These are phyloP conservation scores for Pulveroboletus ravenelii DNA, from an alignment of 768 basidiomycete genomes.

Conservation along the genomic window DNA sequence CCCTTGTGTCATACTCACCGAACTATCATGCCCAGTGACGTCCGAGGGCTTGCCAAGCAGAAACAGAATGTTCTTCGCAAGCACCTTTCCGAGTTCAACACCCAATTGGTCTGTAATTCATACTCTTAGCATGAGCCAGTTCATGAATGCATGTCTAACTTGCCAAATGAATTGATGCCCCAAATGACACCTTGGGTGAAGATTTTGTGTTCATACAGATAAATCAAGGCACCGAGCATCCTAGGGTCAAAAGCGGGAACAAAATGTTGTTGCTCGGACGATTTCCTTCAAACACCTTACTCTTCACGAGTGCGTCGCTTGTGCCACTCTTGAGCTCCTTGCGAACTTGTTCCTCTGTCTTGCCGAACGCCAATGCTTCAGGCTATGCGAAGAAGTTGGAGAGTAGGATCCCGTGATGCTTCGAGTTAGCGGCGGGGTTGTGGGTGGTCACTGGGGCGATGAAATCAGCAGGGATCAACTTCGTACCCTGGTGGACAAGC, in stretches of 20 bases:
- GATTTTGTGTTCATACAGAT: slow-evolving; percentile 97
- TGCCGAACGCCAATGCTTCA: slow-evolving; percentile 96
- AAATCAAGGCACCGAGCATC: slow-evolving; percentile 83
- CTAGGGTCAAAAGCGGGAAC: slow-evolving; percentile 92
- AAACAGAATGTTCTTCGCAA: slow-evolving; percentile 92
- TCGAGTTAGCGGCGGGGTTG: slow-evolving; percentile 82
- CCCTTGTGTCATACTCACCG: slow-evolving; percentile 35
- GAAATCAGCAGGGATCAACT: slow-evolving; percentile 89
- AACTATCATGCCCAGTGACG: slow-evolving; percentile 86
- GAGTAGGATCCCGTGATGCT: slow-evolving; percentile 95
- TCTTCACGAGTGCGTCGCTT: slow-evolving; percentile 85
- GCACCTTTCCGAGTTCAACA: slow-evolving; percentile 95
- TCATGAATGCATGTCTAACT: slow-evolving; percentile 15
- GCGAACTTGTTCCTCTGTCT: slow-evolving; percentile 84
- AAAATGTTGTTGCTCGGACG: slow-evolving; percentile 93
- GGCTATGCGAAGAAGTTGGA: slow-evolving; percentile 99
- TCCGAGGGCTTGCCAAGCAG: slow-evolving; percentile 79
- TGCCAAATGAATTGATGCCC: slow-evolving; percentile 98
- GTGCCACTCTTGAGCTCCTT: slow-evolving; percentile 64
- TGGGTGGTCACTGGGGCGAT: slow-evolving; percentile 84
- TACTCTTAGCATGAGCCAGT: background rate
- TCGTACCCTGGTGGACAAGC: slow-evolving; percentile 91
- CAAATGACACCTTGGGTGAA: slow-evolving; percentile 96
- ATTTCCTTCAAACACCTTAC: slow-evolving; percentile 98
- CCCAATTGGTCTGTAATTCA: slow-evolving; percentile 87